phyloP scores from a whole-genome alignment of 108 stramenopile genomes.

The Nitzschia inconspicua region DNA sequence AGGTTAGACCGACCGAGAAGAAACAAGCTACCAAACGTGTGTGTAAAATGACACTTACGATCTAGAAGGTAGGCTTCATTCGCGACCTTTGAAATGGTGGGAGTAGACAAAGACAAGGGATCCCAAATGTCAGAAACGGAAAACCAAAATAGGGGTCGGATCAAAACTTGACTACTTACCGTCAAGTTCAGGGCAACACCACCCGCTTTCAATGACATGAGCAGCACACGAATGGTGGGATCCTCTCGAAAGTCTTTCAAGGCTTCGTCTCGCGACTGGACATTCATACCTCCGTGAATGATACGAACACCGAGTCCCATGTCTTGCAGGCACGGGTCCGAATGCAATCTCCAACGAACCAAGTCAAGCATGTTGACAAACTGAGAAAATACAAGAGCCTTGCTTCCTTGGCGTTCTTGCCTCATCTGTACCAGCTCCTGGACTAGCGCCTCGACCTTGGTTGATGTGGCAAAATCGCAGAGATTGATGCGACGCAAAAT shows the following conservation, averaged over 20 bases:
- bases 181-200: slow-evolving; percentile 96
- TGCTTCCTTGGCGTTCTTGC: slow-evolving; percentile 84
- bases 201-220: slow-evolving; percentile 95
- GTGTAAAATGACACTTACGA: slow-evolving; percentile 72
- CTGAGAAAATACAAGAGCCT: slow-evolving; percentile 97
- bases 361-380: slow-evolving; percentile 98
- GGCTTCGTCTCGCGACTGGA: slow-evolving; percentile 80
- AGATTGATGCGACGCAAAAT: slow-evolving; percentile 93
- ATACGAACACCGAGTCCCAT: slow-evolving; percentile 77
- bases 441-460: slow-evolving; percentile 96
- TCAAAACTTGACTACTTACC: too few species aligned
- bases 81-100: too few species aligned
- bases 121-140: too few species aligned
- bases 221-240: slow-evolving; percentile 77
- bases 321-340: slow-evolving; percentile 75
- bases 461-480: slow-evolving; percentile 90
- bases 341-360: slow-evolving; percentile 88
- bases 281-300: slow-evolving; percentile 92
- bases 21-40: neutral
- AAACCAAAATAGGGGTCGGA: too few species aligned
- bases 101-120: too few species aligned
- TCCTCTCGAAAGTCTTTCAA: slow-evolving; percentile 87
- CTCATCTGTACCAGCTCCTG: slow-evolving; percentile 89
- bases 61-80: slow-evolving; percentile 92
- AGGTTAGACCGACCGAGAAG: neutral